Base-by-base conservation (phyloP, 2,329 filamentous ascomycete species). In the Fusarium sambucinum region DNA sequence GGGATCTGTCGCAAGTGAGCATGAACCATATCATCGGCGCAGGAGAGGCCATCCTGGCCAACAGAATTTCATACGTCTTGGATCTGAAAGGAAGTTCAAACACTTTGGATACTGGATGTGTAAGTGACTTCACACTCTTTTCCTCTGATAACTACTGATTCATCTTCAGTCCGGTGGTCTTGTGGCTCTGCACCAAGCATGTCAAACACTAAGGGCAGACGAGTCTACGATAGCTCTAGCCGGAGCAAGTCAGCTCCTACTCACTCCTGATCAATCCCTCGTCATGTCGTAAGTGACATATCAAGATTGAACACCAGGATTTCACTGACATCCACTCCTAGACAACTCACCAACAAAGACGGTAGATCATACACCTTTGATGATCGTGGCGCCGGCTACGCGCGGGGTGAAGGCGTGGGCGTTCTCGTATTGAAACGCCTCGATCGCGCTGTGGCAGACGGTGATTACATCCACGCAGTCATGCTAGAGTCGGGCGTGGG, bases 381-480 rank as follows among this genome's bases (percentile, higher is more conserved):
- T 33, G 44, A 60, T 9, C 35, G 57, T 35, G 57, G 50, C 52
- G 51, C 66, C 5, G 66, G 66, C 5, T 68, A 60, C 14, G 66
- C 59, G 1, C 59, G 63, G 16, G 66, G 63, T 12, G 66, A 68
- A 33, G 66, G 66, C 5, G 48, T 63, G 7, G 63, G 55, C 12
- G 61, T 57, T 12, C 17, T 68, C 1, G 44, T 68, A 41, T 75
- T 71, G 13, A 70, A 70, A 29, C 65, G 57, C 4, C 53, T 70
- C 0, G 67, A 70, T 46, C 51, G 59, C 8, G 65, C 67, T 2
- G 44, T 70, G 6, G 53, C 54, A 27, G 67, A 70, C n/a, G 60
- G 60, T 10, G 67, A 70, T 46, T 62, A 57, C 23, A 60, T 70
- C 12, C 65, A 58, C 23, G 60, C 67, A 3, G 59, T 70, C 9